Evolutionary conservation across 108 stramenopile species (phyloP).

Genomic region (Licmophora abbreviata): DNA sequence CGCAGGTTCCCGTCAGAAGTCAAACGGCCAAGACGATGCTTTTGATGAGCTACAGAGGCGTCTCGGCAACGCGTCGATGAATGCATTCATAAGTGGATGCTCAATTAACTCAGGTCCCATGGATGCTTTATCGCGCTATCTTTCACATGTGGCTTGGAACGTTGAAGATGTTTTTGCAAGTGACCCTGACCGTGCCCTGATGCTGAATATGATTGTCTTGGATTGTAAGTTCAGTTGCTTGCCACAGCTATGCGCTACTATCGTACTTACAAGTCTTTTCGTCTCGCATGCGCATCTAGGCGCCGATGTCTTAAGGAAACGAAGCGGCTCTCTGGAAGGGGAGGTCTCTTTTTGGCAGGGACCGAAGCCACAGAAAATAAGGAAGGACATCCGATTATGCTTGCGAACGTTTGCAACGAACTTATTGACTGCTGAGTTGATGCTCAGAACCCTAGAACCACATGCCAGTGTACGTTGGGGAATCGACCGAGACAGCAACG

Average conservation of each 20-base stretch:
- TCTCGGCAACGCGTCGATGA: constrained; percentile 24
- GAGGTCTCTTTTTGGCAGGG: constrained; percentile 3
- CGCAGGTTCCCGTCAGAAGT: constrained; percentile 6
- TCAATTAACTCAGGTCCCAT: constrained; percentile 56
- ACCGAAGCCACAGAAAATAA: neutral
- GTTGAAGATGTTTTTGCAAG: constrained; percentile 42
- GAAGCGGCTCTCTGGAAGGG: constrained; percentile 11
- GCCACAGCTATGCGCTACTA: neutral
- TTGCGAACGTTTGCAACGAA: constrained; percentile 59
- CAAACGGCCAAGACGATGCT: constrained; percentile 2
- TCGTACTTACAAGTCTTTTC: neutral
- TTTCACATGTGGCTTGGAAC: constrained; percentile 52
- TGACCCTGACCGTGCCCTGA: constrained; percentile 32
- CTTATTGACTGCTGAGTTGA: constrained; percentile 58
- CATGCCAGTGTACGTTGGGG: constrained; percentile 19
- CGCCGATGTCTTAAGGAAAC: constrained; percentile 5
- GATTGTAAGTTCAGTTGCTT: constrained; percentile 23
- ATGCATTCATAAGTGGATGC: constrained; percentile 34
- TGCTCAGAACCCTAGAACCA: constrained; percentile 50
- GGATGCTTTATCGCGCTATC: constrained; percentile 40
- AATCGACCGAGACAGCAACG: constrained; percentile 42
- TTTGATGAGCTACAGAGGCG: constrained; percentile 19
- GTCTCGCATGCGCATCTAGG: neutral
- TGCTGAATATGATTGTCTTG: constrained; percentile 34
- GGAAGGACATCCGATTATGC: neutral